Evolutionary conservation across 2,329 filamentous ascomycete species (phyloP).

Genomic region (Fusarium sp.): DNA sequence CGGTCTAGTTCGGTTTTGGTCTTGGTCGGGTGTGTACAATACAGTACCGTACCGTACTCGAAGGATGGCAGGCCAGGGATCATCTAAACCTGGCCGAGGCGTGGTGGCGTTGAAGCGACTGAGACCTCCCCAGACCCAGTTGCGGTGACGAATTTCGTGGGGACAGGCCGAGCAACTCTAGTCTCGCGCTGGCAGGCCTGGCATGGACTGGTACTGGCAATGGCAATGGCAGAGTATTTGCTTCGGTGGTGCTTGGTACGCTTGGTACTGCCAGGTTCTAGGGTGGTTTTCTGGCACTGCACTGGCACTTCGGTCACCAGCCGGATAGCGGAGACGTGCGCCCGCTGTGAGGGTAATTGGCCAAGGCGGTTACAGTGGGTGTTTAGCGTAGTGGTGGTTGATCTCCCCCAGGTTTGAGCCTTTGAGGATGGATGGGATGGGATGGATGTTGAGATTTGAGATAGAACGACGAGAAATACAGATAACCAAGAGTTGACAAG

Average conservation of each 20-base stretch:
- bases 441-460: neutral
- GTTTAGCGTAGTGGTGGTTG: conserved; percentile 17
- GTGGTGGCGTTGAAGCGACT: conserved; percentile 45
- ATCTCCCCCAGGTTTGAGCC: conserved; percentile 17
- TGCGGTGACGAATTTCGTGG: conserved; percentile 50
- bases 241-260: conserved; percentile 7
- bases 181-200: too few species aligned
- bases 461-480: neutral
- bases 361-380: conserved; percentile 26
- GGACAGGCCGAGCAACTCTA: conserved; percentile 23
- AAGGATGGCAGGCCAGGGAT: conserved; percentile 38
- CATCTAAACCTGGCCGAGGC: conserved; percentile 44
- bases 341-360: conserved; percentile 36
- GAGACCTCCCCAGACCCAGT: conserved; percentile 40
- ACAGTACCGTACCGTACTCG: conserved; percentile 6
- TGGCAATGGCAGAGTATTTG: neutral
- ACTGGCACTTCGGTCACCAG: conserved; percentile 40
- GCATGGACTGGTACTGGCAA: conserved; percentile 1
- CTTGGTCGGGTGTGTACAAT: conserved; percentile 25
- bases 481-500: neutral
- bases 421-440: too few species aligned
- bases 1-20: neutral
- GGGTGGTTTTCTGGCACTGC: conserved; percentile 7
- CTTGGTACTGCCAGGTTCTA: conserved; percentile 11
- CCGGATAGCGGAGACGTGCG: conserved; percentile 42